Conservation (phyloP, 2,329 filamentous ascomycete genomes). For the Cryphonectria parasitica region DNA sequence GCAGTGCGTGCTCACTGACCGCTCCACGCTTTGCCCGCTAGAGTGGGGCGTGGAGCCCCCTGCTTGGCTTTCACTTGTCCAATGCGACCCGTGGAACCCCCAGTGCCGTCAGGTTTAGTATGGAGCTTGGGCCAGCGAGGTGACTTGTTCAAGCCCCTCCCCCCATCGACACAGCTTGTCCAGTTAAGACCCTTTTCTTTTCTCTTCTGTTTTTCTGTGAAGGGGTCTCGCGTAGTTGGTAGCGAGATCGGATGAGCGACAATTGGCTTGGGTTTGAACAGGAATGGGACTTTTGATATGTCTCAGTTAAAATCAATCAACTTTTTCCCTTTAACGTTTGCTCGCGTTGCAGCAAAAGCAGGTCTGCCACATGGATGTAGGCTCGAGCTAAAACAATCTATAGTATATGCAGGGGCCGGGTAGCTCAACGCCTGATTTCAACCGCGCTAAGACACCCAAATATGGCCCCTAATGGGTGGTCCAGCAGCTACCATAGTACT, state of each 20-base stretch:
- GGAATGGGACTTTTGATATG: conserved; percentile 1
- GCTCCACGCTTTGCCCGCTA: conserved; percentile 16
- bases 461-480: neutral
- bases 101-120: neutral
- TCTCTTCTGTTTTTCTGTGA: neutral
- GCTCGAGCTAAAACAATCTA: conserved; percentile 8
- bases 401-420: conserved; percentile 11
- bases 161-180: neutral
- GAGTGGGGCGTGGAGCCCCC: conserved; percentile 4
- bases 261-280: neutral
- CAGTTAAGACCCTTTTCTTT: neutral
- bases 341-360: neutral
- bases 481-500: conserved; percentile 4
- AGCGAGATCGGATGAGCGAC: neutral
- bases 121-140: neutral
- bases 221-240: neutral
- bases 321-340: neutral
- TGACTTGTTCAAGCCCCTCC: neutral
- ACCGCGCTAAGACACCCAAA: conserved; percentile 9
- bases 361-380: conserved; percentile 3
- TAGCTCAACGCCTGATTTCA: neutral
- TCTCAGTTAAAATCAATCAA: neutral
- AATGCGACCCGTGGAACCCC: conserved; percentile 1
- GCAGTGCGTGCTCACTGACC: conserved; percentile 19
- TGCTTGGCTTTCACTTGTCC: conserved; percentile 1